Base-by-base conservation (phyloP, 2,329 filamentous ascomycete genomes). In the Aspergillus bombycis region DNA sequence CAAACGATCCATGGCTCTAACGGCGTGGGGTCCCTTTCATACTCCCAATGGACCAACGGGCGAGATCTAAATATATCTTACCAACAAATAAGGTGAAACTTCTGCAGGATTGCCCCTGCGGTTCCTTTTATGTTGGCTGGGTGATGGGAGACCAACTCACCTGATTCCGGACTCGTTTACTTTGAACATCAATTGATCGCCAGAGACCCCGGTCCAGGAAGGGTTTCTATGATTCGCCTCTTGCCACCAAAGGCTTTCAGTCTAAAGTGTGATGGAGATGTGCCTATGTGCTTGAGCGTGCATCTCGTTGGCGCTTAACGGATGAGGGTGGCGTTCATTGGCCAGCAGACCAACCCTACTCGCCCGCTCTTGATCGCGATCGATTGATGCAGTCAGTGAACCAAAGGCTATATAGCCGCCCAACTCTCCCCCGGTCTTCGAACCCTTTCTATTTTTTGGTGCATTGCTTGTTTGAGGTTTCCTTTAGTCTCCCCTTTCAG, bases 321-420 rank as follows among this genome's bases (percentile, higher is more conserved):
- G 36, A 32, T 28, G 46, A 32, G 41, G 50, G n/a, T 14, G n/a
- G 57, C 21, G 38, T 34, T 56, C 45, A 66, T 69, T 69, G 67
- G 67, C 61, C 58, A 23, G 43, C 32, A 21, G 38, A 45, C 54
- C 45, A 52, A 57, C 41, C 48, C 34, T 46, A n/a, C 34, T 62
- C 41, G 19, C 58, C 61, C 53, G 23, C 28, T n/a, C 36, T 32
- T 16, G 28, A 14, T 54, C 19, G 16, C 52, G 12, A 16, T 26
- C 23, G n/a, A 41, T 4, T 23, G 32, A 55, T 11, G n/a, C 6
- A 30, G 26, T 55, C 52, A 11, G n/a, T 23, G 21, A 30, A 28
- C 53, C 41, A 34, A 19, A 57, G 63, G 62, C 63, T 70, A 78
- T 77, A 77, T 78, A 78, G 74, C 71, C 74, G 74, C 75, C 67